Evolutionary conservation across 768 basidiomycete species (phyloP).

Genomic region (Nidularia pulvinata): DNA sequence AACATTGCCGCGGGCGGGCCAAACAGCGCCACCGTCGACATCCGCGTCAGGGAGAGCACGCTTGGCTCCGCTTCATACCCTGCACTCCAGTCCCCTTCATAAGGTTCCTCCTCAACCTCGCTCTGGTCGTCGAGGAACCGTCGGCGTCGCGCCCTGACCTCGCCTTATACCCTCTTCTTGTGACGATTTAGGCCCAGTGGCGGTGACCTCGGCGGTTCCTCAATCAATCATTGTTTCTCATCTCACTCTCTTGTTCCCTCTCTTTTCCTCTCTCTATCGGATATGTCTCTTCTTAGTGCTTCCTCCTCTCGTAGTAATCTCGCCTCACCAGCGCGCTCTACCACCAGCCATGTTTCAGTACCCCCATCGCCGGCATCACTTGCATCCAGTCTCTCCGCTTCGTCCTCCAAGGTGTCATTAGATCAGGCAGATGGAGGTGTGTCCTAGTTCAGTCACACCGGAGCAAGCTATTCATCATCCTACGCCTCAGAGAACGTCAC

Average conservation of each 20-base stretch:
- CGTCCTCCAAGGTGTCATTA: constrained; percentile 57
- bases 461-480: constrained; percentile 9
- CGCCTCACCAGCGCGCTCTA: constrained; percentile 28
- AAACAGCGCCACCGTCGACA: background rate
- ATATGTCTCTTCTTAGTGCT: constrained; percentile 31
- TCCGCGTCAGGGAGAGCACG: background rate
- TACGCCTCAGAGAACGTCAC: constrained; percentile 64
- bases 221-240: constrained; percentile 15
- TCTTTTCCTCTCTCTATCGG: constrained; percentile 8
- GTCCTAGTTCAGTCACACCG: constrained; percentile 4
- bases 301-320: constrained; percentile 29
- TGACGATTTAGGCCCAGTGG: constrained; percentile 35
- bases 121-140: constrained; percentile 38
- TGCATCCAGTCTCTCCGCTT: constrained; percentile 32
- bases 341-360: constrained; percentile 20
- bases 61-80: constrained; percentile 1
- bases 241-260: constrained; percentile 11
- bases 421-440: constrained; percentile 66
- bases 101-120: constrained; percentile 9
- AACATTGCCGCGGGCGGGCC: background rate
- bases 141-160: constrained; percentile 41
- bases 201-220: constrained; percentile 57
- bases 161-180: constrained; percentile 39
- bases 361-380: constrained; percentile 36
- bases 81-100: constrained; percentile 6